A percentile compares a stretch with the other conserved stretches of the same genome.
Evolutionary conservation across 2,329 filamentous ascomycete genomes (phyloP).

Genomic region (Colletotrichum liaoningense): DNA sequence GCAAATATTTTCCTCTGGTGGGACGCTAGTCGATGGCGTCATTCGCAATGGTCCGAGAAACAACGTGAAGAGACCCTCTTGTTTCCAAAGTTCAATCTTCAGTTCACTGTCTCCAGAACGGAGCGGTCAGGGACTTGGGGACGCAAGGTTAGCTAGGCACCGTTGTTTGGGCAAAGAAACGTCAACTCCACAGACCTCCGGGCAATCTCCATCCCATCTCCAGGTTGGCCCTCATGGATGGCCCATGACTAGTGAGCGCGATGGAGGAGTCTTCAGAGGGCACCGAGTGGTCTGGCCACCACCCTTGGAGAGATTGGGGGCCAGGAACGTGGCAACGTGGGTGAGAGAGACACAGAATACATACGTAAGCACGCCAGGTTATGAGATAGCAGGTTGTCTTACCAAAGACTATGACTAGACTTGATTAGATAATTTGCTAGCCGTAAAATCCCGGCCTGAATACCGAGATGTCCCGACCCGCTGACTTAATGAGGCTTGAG

Average conservation of each 20-base stretch:
- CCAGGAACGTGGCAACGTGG: constrained; percentile 1
- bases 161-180: background rate
- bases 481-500: background rate
- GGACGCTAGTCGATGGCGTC: constrained; percentile 2
- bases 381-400: background rate
- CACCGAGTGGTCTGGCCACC: background rate
- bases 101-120: background rate
- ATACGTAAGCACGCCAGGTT: background rate
- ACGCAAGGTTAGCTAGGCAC: background rate
- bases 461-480: background rate
- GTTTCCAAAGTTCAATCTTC: background rate
- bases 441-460: background rate
- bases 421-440: constrained; percentile 3
- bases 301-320: background rate
- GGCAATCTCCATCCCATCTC: constrained; percentile 28
- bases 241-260: constrained; percentile 2
- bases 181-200: constrained; percentile 9
- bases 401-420: background rate
- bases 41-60: background rate
- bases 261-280: background rate
- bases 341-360: background rate
- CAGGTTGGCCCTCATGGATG: constrained; percentile 14
- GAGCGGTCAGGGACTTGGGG: background rate
- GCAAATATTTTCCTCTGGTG: background rate
- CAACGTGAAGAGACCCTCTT: background rate